These are phyloP conservation scores for Linnemannia exigua DNA, from an alignment of 192 early-diverging fungal species.

Conservation along the genomic window DNA sequence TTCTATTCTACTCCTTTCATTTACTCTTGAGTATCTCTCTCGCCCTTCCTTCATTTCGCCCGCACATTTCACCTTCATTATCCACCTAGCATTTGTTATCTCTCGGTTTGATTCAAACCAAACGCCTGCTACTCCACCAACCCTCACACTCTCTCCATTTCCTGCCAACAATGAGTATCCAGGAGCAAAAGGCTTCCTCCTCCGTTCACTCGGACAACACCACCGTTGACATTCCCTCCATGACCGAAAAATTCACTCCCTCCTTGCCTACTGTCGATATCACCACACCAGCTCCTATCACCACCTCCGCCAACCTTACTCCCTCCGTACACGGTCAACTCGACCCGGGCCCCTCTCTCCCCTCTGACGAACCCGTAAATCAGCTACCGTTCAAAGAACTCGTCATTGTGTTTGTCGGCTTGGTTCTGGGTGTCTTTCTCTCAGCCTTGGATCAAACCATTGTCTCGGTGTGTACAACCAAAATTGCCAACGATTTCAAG, in stretches of 20 bases:
- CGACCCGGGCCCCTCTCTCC: background rate
- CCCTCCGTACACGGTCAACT: background rate
- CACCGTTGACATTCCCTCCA: background rate
- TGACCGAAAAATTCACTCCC: too few relatives aligned
- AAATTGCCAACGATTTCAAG: conserved; percentile 78
- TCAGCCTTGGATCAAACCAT: conserved; percentile 81
- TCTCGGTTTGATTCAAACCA: too few relatives aligned
- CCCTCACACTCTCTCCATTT: too few relatives aligned
- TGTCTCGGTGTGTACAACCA: conserved; percentile 72
- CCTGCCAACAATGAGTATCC: background rate
- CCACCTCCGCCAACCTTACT: background rate
- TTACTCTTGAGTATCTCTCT: background rate
- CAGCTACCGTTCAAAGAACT: conserved; percentile 22
- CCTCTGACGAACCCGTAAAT: background rate
- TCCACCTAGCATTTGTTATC: background rate
- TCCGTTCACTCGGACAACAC: background rate
- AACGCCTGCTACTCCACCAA: background rate
- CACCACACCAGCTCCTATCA: background rate
- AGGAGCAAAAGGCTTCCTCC: background rate
- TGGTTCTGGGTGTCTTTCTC: conserved; percentile 69
- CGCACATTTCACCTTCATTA: background rate
- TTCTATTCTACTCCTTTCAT: background rate
- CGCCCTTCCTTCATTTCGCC: background rate
- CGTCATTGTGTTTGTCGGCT: conserved; percentile 37
- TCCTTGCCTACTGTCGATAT: too few relatives aligned